Conservation (phyloP, 106 monocot genomes). For the Allium cepa region DNA sequence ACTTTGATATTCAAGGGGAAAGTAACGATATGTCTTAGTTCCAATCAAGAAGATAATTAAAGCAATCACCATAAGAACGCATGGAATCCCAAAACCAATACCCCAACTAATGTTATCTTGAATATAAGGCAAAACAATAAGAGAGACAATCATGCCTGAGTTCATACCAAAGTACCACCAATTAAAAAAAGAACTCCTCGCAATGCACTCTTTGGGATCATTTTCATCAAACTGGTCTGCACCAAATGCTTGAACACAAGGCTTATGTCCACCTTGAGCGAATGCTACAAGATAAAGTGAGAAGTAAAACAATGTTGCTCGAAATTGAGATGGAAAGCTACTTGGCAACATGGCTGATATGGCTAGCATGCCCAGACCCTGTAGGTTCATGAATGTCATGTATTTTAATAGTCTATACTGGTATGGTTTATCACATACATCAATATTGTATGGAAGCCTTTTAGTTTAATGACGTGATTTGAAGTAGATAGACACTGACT, state of each 20-base stretch:
- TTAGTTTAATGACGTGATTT: too few relatives aligned
- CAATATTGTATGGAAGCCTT: too few relatives aligned
- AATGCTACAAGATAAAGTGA: conserved; percentile 27
- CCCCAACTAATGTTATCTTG: too few relatives aligned
- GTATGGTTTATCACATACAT: too few relatives aligned
- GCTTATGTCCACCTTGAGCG: conserved; percentile 32
- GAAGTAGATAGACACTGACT: too few relatives aligned
- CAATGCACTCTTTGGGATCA: conserved; percentile 12
- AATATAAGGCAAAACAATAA: too few relatives aligned
- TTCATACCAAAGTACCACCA: conserved; percentile 39
- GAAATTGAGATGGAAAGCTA: conserved; percentile 6
- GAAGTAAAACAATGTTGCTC: conserved; percentile 21
- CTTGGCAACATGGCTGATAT: conserved; percentile 29
- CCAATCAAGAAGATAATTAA: conserved; percentile 21
- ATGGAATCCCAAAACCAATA: too few relatives aligned
- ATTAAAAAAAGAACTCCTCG: conserved; percentile 33
- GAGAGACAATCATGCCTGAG: background rate
- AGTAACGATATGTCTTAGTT: conserved; percentile 23
- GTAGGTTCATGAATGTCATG: background rate
- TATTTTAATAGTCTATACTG: too few relatives aligned
- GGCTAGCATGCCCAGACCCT: conserved; percentile 35
- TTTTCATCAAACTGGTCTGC: conserved; percentile 40
- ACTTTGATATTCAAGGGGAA: background rate
- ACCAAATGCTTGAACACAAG: conserved; percentile 33
- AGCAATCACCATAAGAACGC: background rate